Base-by-base conservation (phyloP, 202 grass and related monocot species). In the Setaria italica region DNA sequence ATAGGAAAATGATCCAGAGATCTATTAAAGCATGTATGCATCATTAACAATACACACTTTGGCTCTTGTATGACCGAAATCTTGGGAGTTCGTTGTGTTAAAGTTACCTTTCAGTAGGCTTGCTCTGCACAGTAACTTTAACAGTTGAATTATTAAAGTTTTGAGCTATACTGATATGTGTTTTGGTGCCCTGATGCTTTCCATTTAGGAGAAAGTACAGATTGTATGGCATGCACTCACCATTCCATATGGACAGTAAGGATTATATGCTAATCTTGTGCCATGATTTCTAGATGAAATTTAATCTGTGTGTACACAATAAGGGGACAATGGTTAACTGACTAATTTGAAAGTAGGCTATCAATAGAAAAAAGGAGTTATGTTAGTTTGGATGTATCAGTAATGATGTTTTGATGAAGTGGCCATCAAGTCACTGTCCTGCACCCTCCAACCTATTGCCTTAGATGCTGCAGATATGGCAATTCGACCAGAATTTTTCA, bases 1-100 rank as follows among this genome's bases (percentile, higher is more conserved):
- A 49, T 29, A n/a, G 39, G 29, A 25, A 16, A 54, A 42, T 9
- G 33, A 34, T 74, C 53, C 30, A 74, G 49, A 62, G 4, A 15
- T 75, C 9, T 70, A 56, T 43, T 76, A 15, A 59, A n/a, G 7
- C 20, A 73, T 83, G 39, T 17, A 33, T 53, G 42, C 47, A 67
- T 43, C 37, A 20, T 37, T 11, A 58, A 39, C 2, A 12, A 19
- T 60, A 15, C 19, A 69, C 32, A 42, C 51, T 20, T 30, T 72
- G 12, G 20, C 48, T 66, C 10, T 62, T 19, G 69, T 64, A 58
- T 0, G 15, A 4, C 75, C 21, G 25, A 89, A 76, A 89, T 86
- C 41, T 64, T 86, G 7, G 51, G 14, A 39, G 19, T 39, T 84
- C 59, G 9, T 32, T 87, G 48, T 70, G 25, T 63, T 68, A 62